Evolutionary conservation across 305 asterid species (phyloP), one percentile per base, ranked within the genome.

Genomic region (Fraxinus albicans): DNA sequence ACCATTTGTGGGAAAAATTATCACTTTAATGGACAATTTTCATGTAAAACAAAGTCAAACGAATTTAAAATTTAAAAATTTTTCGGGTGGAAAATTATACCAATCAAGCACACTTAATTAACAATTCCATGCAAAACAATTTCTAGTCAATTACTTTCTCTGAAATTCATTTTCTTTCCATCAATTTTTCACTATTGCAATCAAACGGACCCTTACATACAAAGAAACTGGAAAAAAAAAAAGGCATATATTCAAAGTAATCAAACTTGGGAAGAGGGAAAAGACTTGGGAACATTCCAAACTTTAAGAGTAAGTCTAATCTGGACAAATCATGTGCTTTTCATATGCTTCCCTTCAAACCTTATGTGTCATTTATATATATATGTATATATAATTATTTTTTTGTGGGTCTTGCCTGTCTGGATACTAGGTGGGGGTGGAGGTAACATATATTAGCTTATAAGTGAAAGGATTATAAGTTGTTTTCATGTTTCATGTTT

Each of bases 271-370:
- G 86, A 79, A 83, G 79, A 76, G 87, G 74, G 86, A 91, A 82
- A 90, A 90, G 92, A 82, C 73, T 89, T 87, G 91, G 82, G 86
- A 87, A 88, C 93, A 91, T 89, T 93, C 94, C 90, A 89, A 89
- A 88, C 92, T 90, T 91, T 89, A 77, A 82, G 84, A 87, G 79
- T 81, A 89, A 92, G 88, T 88, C 85, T 87, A 77, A 81, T 86
- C 84, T 89, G 79, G 55, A 60, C 83, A 79, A 76, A 77, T 47
- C 40, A 33, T 77, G 72, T 73, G 73, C 87, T 86, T 84, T 86
- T 76, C 86, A 81, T 88, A 85, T 77, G 74, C 74, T 82, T 80
- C 84, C 81, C 79, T 80, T 77, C 36, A 83, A 83, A 83, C 84
- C 87, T 88, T 85, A 80, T 77, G 80, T 83, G 81, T 85, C 73